Evolutionary conservation across 108 stramenopile species (phyloP).

Genomic region (Nitzschia palea): DNA sequence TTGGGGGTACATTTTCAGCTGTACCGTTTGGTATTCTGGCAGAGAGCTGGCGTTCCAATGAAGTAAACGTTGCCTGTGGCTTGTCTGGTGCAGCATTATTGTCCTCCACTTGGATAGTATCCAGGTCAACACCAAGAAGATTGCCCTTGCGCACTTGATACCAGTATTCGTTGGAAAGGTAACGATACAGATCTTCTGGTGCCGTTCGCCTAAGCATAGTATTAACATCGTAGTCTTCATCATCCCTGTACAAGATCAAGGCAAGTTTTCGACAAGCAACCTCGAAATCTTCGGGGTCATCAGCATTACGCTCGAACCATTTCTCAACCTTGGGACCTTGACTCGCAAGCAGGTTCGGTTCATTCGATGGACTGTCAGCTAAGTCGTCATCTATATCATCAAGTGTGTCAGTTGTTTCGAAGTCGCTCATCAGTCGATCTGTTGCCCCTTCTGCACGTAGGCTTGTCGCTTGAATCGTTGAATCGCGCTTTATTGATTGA

Average conservation of each 20-base stretch:
- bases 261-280: conserved; percentile 22
- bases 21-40: too few relatives aligned
- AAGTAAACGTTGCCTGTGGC: neutral
- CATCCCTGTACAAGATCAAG: conserved; percentile 15
- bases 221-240: conserved; percentile 25
- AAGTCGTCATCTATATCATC: too few relatives aligned
- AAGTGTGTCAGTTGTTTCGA: too few relatives aligned
- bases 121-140: too few relatives aligned
- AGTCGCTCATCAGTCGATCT: too few relatives aligned
- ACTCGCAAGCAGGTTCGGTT: too few relatives aligned
- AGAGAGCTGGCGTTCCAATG: too few relatives aligned
- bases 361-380: too few relatives aligned
- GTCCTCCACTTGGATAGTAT: too few relatives aligned
- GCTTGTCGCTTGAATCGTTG: too few relatives aligned
- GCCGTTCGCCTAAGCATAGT: conserved; percentile 23
- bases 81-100: neutral
- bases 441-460: too few relatives aligned
- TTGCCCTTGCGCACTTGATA: conserved; percentile 23
- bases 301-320: conserved; percentile 28
- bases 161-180: conserved; percentile 30
- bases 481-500: neutral
- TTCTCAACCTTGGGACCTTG: conserved; percentile 7
- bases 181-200: conserved; percentile 24
- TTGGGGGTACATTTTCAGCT: too few relatives aligned
- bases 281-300: conserved; percentile 31